phyloP scores from a whole-genome alignment of 2,329 filamentous ascomycete genomes.

The Penicillium thymicola region DNA sequence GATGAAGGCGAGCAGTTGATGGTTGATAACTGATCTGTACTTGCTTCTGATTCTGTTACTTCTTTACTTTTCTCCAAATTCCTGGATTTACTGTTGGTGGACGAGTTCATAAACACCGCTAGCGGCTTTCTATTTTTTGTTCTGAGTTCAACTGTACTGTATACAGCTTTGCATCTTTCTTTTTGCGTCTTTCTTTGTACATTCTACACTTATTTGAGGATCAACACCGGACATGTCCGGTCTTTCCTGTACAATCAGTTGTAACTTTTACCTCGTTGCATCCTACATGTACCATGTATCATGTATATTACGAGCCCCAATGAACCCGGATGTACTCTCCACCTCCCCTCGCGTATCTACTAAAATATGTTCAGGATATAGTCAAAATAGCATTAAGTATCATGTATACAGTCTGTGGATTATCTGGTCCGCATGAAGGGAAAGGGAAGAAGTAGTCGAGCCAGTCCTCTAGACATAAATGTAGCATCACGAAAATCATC shows the following conservation, averaged over 20 bases:
- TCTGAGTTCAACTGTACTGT: conserved; percentile 10
- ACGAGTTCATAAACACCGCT: conserved; percentile 7
- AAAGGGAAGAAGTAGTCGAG: conserved; percentile 19
- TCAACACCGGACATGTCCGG: not conserved
- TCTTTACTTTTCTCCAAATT: not conserved
- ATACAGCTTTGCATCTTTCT: conserved; percentile 5
- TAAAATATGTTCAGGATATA: conserved; percentile 7
- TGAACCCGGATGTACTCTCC: not conserved
- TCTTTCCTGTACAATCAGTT: conserved; percentile 5
- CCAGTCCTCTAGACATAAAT: conserved; percentile 26
- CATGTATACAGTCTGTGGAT: conserved; percentile 28
- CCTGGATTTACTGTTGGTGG: not conserved
- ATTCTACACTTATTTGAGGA: not conserved
- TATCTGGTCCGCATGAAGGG: conserved; percentile 19
- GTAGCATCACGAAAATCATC: conserved; percentile 27
- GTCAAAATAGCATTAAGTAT: conserved; percentile 31
- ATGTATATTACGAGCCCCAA: not conserved
- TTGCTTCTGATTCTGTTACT: not conserved
- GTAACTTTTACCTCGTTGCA: not conserved
- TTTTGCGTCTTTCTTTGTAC: conserved; percentile 13
- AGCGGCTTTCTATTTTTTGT: conserved; percentile 8
- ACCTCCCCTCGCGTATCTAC: not conserved
- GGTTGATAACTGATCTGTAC: conserved; percentile 53
- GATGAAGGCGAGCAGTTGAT: conserved; percentile 93
- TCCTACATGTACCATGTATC: not conserved